Evolutionary conservation across 2,329 filamentous ascomycete species (phyloP).

Genomic region (Alternaria dauci): DNA sequence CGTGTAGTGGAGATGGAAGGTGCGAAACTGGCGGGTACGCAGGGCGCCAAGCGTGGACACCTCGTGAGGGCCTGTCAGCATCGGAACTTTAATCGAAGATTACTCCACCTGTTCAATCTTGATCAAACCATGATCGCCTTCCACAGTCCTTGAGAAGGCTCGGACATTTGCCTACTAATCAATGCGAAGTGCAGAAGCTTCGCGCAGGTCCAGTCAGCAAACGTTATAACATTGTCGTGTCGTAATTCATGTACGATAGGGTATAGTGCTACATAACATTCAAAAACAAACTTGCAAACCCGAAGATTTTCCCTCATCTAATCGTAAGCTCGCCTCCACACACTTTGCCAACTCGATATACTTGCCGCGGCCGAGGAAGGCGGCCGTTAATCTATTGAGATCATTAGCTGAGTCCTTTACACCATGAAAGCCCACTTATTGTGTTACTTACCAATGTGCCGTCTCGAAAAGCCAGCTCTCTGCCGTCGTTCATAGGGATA

Average conservation of each 20-base stretch:
- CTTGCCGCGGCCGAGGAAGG: constrained; percentile 29
- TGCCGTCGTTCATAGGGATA: constrained; percentile 38
- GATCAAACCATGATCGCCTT: constrained; percentile 1
- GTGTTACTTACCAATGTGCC: constrained; percentile 28
- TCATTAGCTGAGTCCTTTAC: constrained; percentile 6
- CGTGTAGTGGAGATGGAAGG: constrained; percentile 1
- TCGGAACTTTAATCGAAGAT: constrained; percentile 7
- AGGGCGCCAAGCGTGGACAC: constrained; percentile 11
- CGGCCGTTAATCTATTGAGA: constrained; percentile 30
- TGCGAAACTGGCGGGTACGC: constrained; percentile 1
- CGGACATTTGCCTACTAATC: neutral
- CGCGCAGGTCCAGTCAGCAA: neutral
- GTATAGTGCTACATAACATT: constrained; percentile 4
- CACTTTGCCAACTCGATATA: constrained; percentile 34
- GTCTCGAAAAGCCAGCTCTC: constrained; percentile 41
- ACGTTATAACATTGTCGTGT: neutral
- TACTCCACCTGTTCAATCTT: constrained; percentile 10
- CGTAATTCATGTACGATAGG: neutral
- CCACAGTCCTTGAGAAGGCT: neutral
- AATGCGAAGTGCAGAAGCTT: neutral
- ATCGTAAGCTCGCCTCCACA: constrained; percentile 28
- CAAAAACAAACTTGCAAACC: neutral
- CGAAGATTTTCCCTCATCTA: neutral
- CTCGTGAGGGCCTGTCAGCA: constrained; percentile 2
- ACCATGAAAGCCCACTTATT: neutral